Base-by-base conservation (phyloP, 106 monocot genomes). In the Dioscorea alata region DNA sequence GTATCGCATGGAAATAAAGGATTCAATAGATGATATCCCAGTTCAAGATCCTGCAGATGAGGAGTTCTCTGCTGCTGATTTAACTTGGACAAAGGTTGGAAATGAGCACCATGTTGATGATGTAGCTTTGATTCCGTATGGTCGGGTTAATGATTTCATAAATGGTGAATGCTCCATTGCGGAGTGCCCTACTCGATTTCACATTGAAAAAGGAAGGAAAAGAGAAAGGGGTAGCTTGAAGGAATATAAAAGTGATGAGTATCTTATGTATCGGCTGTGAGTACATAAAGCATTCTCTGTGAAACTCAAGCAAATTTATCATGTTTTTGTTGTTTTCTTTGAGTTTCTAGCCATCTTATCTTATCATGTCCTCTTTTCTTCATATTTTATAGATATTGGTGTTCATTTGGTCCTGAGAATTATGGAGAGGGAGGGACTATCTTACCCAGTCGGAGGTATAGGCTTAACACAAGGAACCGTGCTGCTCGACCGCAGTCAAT, bases 371-470 rank as follows among this genome's bases (percentile, higher is more conserved):
- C 8, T 69, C 14, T 71, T 48, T 12, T 52, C 6, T 57, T 17
- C 6, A 33, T 60, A 0, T 68, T 22, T 86, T 33, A 63, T 42
- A 96, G 96, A 28, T 97, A 92, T 64, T 97, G 96, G 96, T 97
- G 92, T 70, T 97, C 96, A 23, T 97, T 97, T 77, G 96, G 96
- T 56, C 96, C 96, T 14, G 96, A 97, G 74, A 92, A 97, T 74
- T 92, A 97, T 77, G 91, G 92, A 54, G 92, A 92, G 70, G 92
- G 92, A 65, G 96, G 92, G 8, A 81, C 71, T 9, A 86, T 92
- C 51, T 83, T 97, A 51, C 92, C 91, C 9, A 92, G 89, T 69
- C 73, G 89, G 32, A 86, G 80, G 42, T 97, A 97, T 60, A 80
- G 92, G 62, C 89, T 92, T 58, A 97, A 97, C 72, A 97, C 96